Evolutionary conservation across 371 early-diverging fungal species (phyloP).

Genomic region (Apophysomyces trapeziformis): DNA sequence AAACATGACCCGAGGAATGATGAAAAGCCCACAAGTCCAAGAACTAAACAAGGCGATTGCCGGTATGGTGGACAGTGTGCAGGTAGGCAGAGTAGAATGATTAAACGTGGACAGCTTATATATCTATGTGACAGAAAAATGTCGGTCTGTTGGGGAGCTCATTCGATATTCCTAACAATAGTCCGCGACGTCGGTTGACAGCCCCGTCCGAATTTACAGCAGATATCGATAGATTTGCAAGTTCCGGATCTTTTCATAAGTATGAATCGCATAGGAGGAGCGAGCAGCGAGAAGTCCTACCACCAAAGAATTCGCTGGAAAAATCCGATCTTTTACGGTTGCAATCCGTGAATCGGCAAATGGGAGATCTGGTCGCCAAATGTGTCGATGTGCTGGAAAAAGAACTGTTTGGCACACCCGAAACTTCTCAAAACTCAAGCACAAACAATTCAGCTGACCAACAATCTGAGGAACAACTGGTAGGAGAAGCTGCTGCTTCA

Average conservation of each 20-base stretch:
- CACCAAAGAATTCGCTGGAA: neutral
- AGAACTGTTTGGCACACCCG: conserved; percentile 43
- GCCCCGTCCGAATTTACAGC: conserved; percentile 46
- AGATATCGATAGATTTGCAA: conserved; percentile 35
- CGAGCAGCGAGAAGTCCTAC: neutral
- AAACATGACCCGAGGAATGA: conserved; percentile 53
- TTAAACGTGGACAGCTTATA: neutral
- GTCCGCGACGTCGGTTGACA: conserved; percentile 26
- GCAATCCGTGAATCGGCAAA: conserved; percentile 42
- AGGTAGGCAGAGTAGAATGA: conserved; percentile 31
- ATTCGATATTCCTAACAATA: conserved; percentile 13
- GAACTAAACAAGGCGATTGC: conserved; percentile 66
- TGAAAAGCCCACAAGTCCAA: conserved; percentile 65
- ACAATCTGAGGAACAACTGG: conserved; percentile 5
- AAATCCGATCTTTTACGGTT: conserved; percentile 15
- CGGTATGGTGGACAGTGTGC: conserved; percentile 59
- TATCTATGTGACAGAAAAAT: conserved; percentile 41
- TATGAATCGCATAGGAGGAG: neutral
- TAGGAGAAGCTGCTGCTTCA: neutral
- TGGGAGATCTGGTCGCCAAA: conserved; percentile 59
- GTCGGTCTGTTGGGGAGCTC: conserved; percentile 42
- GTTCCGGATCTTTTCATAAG: conserved; percentile 15
- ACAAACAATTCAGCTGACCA: neutral
- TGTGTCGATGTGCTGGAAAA: conserved; percentile 59
- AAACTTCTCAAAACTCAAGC: conserved; percentile 2